These are phyloP conservation scores for Clavariopsis aquatica DNA, from an alignment of 495 filamentous ascomycete species.

Conservation along the genomic window DNA sequence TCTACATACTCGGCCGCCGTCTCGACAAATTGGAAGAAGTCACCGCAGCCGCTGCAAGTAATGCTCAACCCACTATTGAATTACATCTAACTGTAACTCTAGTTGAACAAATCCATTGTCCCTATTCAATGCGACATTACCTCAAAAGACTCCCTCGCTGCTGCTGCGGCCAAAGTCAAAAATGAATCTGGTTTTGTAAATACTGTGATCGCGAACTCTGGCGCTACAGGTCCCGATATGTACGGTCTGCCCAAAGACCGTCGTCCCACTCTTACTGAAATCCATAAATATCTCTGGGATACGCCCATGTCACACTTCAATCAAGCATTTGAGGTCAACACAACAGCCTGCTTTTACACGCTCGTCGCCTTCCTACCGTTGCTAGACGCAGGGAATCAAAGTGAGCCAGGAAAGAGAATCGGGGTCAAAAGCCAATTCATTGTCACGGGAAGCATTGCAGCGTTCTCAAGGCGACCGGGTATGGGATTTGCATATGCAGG, in stretches of 20 bases:
- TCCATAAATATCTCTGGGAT: conserved; percentile 55
- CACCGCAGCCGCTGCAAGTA: conserved; percentile 24
- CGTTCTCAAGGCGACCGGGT: conserved; percentile 56
- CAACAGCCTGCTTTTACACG: conserved; percentile 63
- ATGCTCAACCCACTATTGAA: not conserved
- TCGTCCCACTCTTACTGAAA: conserved; percentile 49
- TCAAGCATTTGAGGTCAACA: conserved; percentile 61
- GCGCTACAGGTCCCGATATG: conserved; percentile 55
- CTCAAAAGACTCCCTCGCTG: conserved; percentile 61
- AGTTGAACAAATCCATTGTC: conserved; percentile 48
- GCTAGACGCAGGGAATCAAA: conserved; percentile 60
- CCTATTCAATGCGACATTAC: conserved; percentile 67
- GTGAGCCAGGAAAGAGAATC: conserved; percentile 41
- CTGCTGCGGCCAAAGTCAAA: conserved; percentile 55
- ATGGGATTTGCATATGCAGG: conserved; percentile 63
- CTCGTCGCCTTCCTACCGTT: conserved; percentile 63
- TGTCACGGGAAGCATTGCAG: conserved; percentile 62
- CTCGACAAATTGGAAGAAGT: conserved; percentile 54
- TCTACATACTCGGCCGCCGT: conserved; percentile 69
- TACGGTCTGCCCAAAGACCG: conserved; percentile 32
- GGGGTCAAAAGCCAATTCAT: conserved; percentile 62
- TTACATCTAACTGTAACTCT: not conserved
- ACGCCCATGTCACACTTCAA: conserved; percentile 59
- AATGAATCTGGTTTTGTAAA: conserved; percentile 61
- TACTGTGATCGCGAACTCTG: conserved; percentile 67